Evolutionary conservation across 176 grass and related monocot species (phyloP), one percentile per base, ranked within the genome.

Genomic region (Tuctoria greenei): DNA sequence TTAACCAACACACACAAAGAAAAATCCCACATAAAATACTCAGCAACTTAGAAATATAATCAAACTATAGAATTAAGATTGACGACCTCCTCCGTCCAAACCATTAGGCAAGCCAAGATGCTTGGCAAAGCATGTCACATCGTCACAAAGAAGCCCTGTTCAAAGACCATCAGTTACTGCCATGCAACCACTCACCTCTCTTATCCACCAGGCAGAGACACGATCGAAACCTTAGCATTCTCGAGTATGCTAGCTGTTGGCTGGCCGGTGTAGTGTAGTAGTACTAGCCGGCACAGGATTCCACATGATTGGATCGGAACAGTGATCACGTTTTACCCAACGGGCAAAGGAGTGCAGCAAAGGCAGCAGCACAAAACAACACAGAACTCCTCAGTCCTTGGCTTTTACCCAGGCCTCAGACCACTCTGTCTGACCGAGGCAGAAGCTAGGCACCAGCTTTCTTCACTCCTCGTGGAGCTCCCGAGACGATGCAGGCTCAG

Each of bases 191-290:
- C 61, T 72, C 72, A 61, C 57, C 45, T 57, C 61, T 24, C 51
- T 13, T 4, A 42, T 40, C n/a, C 23, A 40, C 34, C 42, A 7
- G n/a, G 13, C 67, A 52, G 31, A 70, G 63, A 45, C 34, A 76
- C n/a, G n/a, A n/a, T n/a, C n/a, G 71, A 65, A 93, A 93, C 90
- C 86, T 93, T 89, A 86, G 80, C 71, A 81, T 93, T 73, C 56
- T 75, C 90, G 83, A 93, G 64, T 34, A 78, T 44, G 52, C 80
- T 67, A 73, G 52, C 80, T 67, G 77, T 82, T 76, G 78, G 47
- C 35, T 41, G 67, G 21, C 54, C 75, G 39, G 35, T 57, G 82
- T 18, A 34, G 62, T 38, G n/a, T n/a, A n/a, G n/a, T n/a, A n/a
- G n/a, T n/a, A n/a, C n/a, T n/a, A 44, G 37, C 12, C 9, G 75